Base-by-base conservation (phyloP, 1,284 basidiomycete genomes). In the Fomitopsis schrenkii region DNA sequence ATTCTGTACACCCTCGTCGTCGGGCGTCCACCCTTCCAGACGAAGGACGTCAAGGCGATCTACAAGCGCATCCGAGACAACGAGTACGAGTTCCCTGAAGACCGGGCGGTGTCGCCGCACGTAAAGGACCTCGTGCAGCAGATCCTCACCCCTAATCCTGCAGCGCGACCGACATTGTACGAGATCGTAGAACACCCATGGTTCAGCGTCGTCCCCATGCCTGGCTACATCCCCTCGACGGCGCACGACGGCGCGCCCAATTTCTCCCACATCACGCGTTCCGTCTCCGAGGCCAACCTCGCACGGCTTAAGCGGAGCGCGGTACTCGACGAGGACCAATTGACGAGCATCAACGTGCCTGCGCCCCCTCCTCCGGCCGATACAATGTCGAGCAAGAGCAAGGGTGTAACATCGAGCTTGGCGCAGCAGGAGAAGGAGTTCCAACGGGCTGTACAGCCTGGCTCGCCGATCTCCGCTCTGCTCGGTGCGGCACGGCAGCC, bases 11-110 rank as follows among this genome's bases (percentile, higher is more conserved):
- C 97, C 0, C 86, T 98, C 56, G 80, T 98, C 36, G 84, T 98
- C 33, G 97, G 97, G 36, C 88, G 91, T 48, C 97, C 97, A 1
- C 97, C 97, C 0, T 99, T 99, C 81, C 96, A 98, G 75, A 98
- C 95, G 9, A 95, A 96, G 74, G 95, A 98, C 58, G 95, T 98
- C 69, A 96, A 97, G 76, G 88, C 87, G 9, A 97, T 97, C 63
- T 96, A 97, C 76, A 90, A 93, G 88, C 91, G 95, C 60, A 99
- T 99, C 74, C 90, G 92, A 35, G 91, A 94, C 73, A 97, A 97
- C 71, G 86, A 93, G 67, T 99, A 98, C 74, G 91, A 93, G 68
- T 98, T 98, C 74, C 97, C 97, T 0, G 68, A 83, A 0, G 90
- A 94, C 61, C 86, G 90, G 52, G 76, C 79, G 6, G 84, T 97